Base-by-base conservation (phyloP, 345 rosid species). In the Microcos paniculata region DNA sequence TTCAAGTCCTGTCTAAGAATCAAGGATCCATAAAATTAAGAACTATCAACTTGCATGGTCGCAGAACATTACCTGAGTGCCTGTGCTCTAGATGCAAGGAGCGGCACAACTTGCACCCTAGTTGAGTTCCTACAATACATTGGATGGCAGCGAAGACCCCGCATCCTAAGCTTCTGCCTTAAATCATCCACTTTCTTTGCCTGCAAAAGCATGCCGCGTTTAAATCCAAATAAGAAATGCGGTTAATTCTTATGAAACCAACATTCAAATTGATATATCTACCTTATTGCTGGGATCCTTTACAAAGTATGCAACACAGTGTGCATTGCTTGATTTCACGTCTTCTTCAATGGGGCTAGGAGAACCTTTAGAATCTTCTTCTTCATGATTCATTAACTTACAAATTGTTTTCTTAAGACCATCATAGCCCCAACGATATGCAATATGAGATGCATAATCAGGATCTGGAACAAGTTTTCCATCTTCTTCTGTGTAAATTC, bases 111-210 rank as follows among this genome's bases (percentile, higher is more conserved):
- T 62, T 95, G 99, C 85, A 93, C 51, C 80, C 92, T 88, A 5
- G 93, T 90, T 11, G 90, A 88, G 80, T 82, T 90, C 82, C 98
- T 80, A 86, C 99, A 93, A 40, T 95, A 95, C 97, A 95, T 93
- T 0, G 93, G 97, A 84, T 95, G 99, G 81, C 99, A 93, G 46
- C 99, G 97, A 30, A 95, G 97, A 28, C 99, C 99, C 45, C 99
- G 80, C 87, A 95, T 85, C 78, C 99, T 85, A 63, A 95, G 92
- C 84, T 89, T 95, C 87, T 91, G 98, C 76, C 97, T 88, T 90
- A 95, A 86, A 76, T 95, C 97, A 78, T 95, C 94, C 33, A 95
- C 84, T 75, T 58, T 91, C 83, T 80, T 87, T 6, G 85, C 90
- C 99, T 95, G 88, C 61, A 82, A 59, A 79, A 67, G 76, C 77